These are phyloP conservation scores for Alloteropsis angusta DNA, from an alignment of 202 grass and related monocot species.

Conservation along the genomic window DNA sequence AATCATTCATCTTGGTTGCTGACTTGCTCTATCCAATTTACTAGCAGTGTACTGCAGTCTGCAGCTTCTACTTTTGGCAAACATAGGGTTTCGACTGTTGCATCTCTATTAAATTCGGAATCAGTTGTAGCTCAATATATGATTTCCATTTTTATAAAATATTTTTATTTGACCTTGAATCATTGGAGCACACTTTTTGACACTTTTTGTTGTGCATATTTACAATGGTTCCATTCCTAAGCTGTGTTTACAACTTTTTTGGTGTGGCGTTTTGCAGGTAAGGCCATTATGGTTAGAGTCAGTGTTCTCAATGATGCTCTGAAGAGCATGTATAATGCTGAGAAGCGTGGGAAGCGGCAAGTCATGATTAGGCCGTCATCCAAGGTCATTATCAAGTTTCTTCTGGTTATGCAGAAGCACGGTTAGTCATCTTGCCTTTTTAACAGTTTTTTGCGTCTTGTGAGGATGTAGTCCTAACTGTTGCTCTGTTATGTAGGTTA, in stretches of 20 bases:
- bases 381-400: constrained; percentile 57
- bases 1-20: not conserved
- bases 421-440: not conserved
- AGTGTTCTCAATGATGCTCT: constrained; percentile 44
- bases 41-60: no score
- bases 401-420: constrained; percentile 51
- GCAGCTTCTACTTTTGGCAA: not conserved
- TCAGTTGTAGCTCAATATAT: not conserved
- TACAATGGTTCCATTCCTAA: not conserved
- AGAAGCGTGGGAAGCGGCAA: constrained; percentile 41
- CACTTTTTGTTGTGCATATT: not conserved
- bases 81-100: not conserved
- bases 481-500: constrained; percentile 35
- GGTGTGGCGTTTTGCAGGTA: not conserved
- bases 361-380: constrained; percentile 44
- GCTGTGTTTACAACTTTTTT: not conserved
- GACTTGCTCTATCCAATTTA: no score
- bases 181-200: not conserved
- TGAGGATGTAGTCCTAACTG: not conserved
- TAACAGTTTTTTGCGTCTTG: not conserved
- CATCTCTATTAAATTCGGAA: not conserved
- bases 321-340: constrained; percentile 46
- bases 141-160: not conserved
- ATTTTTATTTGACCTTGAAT: not conserved
- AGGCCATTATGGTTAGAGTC: constrained; percentile 38